Base-by-base conservation (phyloP, 164 flowering plant species). In the Hamamelis virginiana region DNA sequence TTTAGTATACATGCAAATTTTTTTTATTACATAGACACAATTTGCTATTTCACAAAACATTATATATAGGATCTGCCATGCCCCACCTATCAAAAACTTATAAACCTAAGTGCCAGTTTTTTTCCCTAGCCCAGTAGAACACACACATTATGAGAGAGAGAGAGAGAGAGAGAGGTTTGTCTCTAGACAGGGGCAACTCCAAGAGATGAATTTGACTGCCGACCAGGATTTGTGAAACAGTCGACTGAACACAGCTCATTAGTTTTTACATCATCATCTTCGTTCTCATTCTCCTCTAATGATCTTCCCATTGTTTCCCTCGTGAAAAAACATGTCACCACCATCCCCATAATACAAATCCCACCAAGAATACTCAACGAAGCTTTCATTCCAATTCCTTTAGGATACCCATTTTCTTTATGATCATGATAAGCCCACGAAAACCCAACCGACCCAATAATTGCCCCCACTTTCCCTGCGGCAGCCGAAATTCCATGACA, bases 401-500 rank as follows among this genome's bases (percentile, higher is more conserved):
- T 56, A 0, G 72, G 64, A 51, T 76, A 53, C 12, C 76, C 80
- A 8, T 48, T 3, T 41, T 59, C 21, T 19, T 46, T 1, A 1
- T 9, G 38, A 8, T 50, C 48, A 28, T 79, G 77, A 19, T 86
- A 78, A 59, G 83, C 90, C 87, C 86, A 85, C 4, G 79, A 18
- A 28, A 87, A 83, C 26, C 85, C 89, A 0, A 85, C 74, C 0
- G 87, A 66, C 19, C 94, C 94, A 23, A 86, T 72, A 0, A 87
- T 82, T 0, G 94, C 91, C 5, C 94, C 94, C 3, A 82, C 23
- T 66, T 87, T 89, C 0, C 94, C 91, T 0, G 75, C 72, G 5
- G 91, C 87, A 3, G 84, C 91, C 0, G 89, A 77, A 0, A 89
- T 77, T 4, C 91, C 94, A 74, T 89, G 94, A 62, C 91, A 87